Percentiles rank a stretch among this genome's conserved stretches.
Evolutionary conservation across 169 alveolate species (phyloP).

Genomic region (Cryptosporidium ubiquitum): DNA sequence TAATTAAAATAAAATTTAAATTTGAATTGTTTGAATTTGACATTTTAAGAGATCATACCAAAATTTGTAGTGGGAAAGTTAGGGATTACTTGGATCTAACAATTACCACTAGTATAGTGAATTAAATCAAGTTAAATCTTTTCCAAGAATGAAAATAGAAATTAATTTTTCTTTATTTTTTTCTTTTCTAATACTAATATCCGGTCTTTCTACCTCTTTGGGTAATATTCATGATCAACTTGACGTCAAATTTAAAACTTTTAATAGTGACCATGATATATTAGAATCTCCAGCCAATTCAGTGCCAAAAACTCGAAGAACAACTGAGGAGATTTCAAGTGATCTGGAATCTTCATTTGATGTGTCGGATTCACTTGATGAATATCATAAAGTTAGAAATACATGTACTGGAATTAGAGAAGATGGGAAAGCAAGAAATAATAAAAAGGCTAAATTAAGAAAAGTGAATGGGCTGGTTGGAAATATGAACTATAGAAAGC

Average conservation of each 20-base stretch:
- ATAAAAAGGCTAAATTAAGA: neutral
- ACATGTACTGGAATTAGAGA: neutral
- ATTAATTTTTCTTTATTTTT: neutral
- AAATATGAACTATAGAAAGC: neutral
- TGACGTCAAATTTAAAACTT: neutral
- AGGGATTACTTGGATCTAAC: neutral
- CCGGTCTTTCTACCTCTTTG: neutral
- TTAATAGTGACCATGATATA: neutral
- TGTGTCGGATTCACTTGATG: neutral
- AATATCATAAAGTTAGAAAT: neutral
- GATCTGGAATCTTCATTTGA: neutral
- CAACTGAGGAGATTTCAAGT: neutral
- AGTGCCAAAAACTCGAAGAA: neutral
- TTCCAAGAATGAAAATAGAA: neutral
- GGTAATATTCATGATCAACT: neutral
- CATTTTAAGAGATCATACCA: neutral
- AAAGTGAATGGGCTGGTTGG: neutral
- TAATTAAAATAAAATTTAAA: neutral
- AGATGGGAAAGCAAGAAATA: neutral
- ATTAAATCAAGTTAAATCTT: neutral
- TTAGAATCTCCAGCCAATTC: neutral
- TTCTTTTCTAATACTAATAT: neutral
- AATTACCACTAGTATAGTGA: neutral
- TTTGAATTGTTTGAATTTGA: neutral
- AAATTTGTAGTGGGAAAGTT: neutral